Evolutionary conservation across 495 filamentous ascomycete species (phyloP), one percentile per base, ranked within the genome.

Genomic region (Schizothecium vesticola): DNA sequence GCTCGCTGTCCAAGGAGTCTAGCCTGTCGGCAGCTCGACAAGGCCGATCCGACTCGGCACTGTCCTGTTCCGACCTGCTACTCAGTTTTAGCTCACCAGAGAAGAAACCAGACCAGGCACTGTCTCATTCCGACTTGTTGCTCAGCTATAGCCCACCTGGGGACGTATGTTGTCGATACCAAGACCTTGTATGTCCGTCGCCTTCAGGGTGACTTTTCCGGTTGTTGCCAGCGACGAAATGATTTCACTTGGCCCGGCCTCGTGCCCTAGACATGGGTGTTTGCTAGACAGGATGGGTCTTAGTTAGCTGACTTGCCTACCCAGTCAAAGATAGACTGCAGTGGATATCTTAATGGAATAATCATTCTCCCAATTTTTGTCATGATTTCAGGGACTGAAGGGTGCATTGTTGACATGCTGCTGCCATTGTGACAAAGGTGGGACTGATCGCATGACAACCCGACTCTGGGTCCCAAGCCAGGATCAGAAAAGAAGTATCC

Each of bases 381-480:
- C 5, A 16, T 51, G 36, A 51, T 51, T 51, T 19, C 16, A 36
- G 16, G 16, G 16, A 51, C 36, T 51, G 36, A 8, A 19, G 10
- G 29, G 29, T 33, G n/a, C n/a, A 28, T 10, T 33, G 29, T 28
- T 28, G 28, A 28, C 29, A 3, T 33, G 10, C 9, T 33, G 31
- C 31, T 28, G 26, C 31, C 31, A 13, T 33, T 13, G 11, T 33
- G 28, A 33, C 31, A 13, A 33, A 11, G 31, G 1, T 29, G 8
- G 8, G n/a, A n/a, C n/a, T n/a, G n/a, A n/a, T n/a, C n/a, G n/a
- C n/a, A n/a, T n/a, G n/a, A n/a, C n/a, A n/a, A n/a, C 10, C 28
- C 59, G 59, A 64, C 51, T 64, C 65, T 33, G 63, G 67, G 25
- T n/a, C 66, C 21, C 29, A 57, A 7, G 70, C 70, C 28, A 56